Percentiles rank a stretch among this genome's conserved stretches.
Conservation (phyloP, 2,329 filamentous ascomycete species). For the Rasamsonia emersonii region DNA sequence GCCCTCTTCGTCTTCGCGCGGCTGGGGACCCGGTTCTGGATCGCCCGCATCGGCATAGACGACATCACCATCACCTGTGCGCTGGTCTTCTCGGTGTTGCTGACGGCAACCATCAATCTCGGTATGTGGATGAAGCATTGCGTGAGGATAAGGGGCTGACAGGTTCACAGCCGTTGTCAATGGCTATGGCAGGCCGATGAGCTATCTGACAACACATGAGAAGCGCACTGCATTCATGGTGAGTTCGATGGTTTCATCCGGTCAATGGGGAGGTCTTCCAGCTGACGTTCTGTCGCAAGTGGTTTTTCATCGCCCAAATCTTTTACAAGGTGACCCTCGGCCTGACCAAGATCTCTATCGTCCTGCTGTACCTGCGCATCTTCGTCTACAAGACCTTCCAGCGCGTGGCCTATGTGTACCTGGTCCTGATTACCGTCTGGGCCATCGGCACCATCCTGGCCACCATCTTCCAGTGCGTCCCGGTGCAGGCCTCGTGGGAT, state of each 20-base stretch:
- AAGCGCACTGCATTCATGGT: conserved; percentile 4
- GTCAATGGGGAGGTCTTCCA: too few species aligned
- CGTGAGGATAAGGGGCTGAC: too few species aligned
- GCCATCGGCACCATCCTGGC: conserved; percentile 20
- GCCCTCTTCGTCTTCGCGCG: conserved; percentile 3
- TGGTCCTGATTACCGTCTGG: conserved; percentile 24
- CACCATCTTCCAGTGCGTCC: conserved; percentile 25
- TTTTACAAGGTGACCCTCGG: conserved; percentile 30
- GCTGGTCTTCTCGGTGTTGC: conserved; percentile 3
- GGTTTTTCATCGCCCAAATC: conserved; percentile 25
- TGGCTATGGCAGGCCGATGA: conserved; percentile 12
- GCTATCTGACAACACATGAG: conserved; percentile 7
- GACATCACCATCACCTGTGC: conserved; percentile 3
- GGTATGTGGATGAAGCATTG: too few species aligned
- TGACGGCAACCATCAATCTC: conserved; percentile 5
- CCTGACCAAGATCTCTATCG: conserved; percentile 26
- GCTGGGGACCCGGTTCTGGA: conserved; percentile 1
- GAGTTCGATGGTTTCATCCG: neutral
- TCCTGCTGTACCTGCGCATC: conserved; percentile 25
- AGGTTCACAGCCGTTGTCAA: conserved; percentile 11
- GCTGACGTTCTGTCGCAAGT: conserved; percentile 1
- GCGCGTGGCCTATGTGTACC: conserved; percentile 15
- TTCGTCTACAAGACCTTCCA: conserved; percentile 22
- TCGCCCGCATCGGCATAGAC: conserved; percentile 1
- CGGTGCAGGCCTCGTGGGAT: conserved; percentile 23